Percentiles rank a stretch among this genome's conserved stretches.
phyloP scores from a whole-genome alignment of 2,329 filamentous ascomycete genomes.

The Botrytis hyacinthi region DNA sequence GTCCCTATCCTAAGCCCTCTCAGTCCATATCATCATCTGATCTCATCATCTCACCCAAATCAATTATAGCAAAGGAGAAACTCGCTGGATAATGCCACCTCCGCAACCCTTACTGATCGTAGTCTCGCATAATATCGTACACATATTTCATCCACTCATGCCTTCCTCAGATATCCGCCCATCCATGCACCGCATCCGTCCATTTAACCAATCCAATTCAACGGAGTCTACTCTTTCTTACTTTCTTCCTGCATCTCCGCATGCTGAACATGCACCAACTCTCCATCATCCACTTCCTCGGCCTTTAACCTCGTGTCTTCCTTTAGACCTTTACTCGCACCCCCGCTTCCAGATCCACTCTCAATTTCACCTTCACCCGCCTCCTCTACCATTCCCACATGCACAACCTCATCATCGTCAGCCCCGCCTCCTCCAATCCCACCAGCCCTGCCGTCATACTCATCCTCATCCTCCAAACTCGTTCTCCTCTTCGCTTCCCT shows the following conservation, averaged over 20 bases:
- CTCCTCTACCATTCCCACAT: constrained; percentile 24
- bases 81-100: neutral
- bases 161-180: neutral
- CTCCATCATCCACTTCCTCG: constrained; percentile 24
- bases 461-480: constrained; percentile 39
- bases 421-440: constrained; percentile 29
- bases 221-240: constrained; percentile 16
- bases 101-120: neutral
- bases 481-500: constrained; percentile 39
- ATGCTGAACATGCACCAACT: constrained; percentile 33
- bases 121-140: constrained; percentile 8
- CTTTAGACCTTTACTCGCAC: neutral
- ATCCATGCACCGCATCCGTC: neutral
- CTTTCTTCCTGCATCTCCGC: constrained; percentile 31
- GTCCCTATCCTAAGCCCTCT: neutral
- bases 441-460: constrained; percentile 36
- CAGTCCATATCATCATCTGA: neutral
- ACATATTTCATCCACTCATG: neutral
- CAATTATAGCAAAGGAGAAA: neutral
- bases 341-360: neutral
- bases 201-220: neutral
- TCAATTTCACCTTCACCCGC: neutral
- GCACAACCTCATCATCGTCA: constrained; percentile 28
- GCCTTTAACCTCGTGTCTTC: neutral
- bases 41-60: neutral